Conservation (phyloP, 1,139 yeast genomes). For the Ogataea hybrid region DNA sequence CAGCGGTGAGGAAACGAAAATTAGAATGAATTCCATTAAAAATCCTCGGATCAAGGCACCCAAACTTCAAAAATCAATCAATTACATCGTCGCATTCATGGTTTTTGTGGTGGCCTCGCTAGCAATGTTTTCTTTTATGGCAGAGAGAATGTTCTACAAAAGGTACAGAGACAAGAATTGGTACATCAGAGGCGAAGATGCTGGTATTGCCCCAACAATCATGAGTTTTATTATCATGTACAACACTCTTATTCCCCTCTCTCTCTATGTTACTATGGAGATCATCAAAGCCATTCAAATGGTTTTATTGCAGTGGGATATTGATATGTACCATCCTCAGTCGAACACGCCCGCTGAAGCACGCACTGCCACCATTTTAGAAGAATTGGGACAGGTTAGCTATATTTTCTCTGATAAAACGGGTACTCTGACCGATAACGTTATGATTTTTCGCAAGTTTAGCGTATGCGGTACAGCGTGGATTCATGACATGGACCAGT, state of each 20-base stretch:
- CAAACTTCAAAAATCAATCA: conserved; percentile 77
- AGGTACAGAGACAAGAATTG: conserved; percentile 53
- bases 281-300: conserved; percentile 87
- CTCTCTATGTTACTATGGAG: conserved; percentile 95
- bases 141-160: conserved; percentile 55
- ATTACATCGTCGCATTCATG: conserved; percentile 83
- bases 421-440: conserved; percentile 91
- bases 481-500: conserved; percentile 70
- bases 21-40: conserved; percentile 89
- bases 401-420: conserved; percentile 95
- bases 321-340: conserved; percentile 88
- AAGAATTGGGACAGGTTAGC: conserved; percentile 95
- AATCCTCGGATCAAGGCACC: conserved; percentile 94
- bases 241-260: conserved; percentile 91
- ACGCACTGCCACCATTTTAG: conserved; percentile 91
- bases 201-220: conserved; percentile 84
- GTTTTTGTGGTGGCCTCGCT: conserved; percentile 73
- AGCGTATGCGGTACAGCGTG: conserved; percentile 87
- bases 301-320: conserved; percentile 77
- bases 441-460: conserved; percentile 82
- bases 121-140: conserved; percentile 81
- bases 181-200: conserved; percentile 74
- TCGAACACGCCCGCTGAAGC: conserved; percentile 93
- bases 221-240: conserved; percentile 98
- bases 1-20: conserved; percentile 95